phyloP scores from a whole-genome alignment of 2,329 filamentous ascomycete genomes.

The Exophiala phaeomuriformis region DNA sequence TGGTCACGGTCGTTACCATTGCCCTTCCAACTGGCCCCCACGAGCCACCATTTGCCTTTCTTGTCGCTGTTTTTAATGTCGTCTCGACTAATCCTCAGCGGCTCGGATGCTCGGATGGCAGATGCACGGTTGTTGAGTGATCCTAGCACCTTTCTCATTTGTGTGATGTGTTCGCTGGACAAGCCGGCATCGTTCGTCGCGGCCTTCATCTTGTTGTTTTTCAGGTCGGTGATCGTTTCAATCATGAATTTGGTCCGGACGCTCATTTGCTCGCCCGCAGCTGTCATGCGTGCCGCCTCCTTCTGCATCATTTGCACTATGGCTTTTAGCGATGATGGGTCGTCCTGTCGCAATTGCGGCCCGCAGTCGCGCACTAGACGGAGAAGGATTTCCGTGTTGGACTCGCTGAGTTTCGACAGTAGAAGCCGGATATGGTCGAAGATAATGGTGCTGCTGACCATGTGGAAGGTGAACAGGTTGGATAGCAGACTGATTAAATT shows the following conservation, averaged over 20 bases:
- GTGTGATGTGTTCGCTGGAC: conserved; percentile 70
- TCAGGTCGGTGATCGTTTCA: conserved; percentile 87
- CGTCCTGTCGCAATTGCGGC: conserved; percentile 75
- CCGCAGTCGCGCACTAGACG: conserved; percentile 76
- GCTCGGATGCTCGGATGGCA: conserved; percentile 64
- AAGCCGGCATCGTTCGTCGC: conserved; percentile 63
- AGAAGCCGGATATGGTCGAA: conserved; percentile 86
- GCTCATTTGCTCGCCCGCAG: conserved; percentile 56
- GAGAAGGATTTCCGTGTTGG: conserved; percentile 81
- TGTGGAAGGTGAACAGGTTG: conserved; percentile 85
- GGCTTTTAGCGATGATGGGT: conserved; percentile 79
- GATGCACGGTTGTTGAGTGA: conserved; percentile 55
- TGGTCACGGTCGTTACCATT: neutral
- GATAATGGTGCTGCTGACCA: conserved; percentile 71
- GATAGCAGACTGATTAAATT: conserved; percentile 79
- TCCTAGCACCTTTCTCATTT: conserved; percentile 83
- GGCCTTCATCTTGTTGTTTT: conserved; percentile 84
- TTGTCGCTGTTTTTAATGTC: conserved; percentile 80
- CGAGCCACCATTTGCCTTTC: conserved; percentile 96
- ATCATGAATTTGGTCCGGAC: conserved; percentile 96
- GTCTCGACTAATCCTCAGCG: conserved; percentile 69
- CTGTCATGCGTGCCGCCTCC: conserved; percentile 59
- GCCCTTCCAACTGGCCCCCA: conserved; percentile 82
- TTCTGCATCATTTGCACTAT: conserved; percentile 74
- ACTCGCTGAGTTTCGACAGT: conserved; percentile 65